Evolutionary conservation across 768 basidiomycete species (phyloP), one percentile per base, ranked within the genome.

Genomic region (Rhodotorula paludigena): DNA sequence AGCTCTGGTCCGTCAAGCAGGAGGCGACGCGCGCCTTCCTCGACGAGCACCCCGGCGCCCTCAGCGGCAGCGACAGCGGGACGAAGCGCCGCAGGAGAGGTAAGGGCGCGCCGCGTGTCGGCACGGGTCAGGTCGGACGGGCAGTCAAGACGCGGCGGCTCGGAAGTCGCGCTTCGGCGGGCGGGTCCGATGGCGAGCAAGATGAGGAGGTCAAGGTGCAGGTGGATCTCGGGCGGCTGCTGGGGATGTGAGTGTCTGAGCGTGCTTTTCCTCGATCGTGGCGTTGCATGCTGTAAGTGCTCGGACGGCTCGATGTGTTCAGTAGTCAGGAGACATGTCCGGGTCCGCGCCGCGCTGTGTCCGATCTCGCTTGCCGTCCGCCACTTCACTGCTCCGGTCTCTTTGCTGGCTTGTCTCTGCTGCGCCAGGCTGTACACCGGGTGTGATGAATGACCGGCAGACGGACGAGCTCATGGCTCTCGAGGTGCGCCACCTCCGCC

Each of bases 401-500:
- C 14, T 16, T 14, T 52, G 2, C 23, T 32, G 38, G 33, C 23
- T 38, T 15, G 33, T 15, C 3, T 9, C 20, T 33, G 21, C 36
- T 35, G 6, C 33, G 8, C n/a, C 10, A 4, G 11, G 1, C 16
- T 4, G 25, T 12, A 20, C 16, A 35, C 5, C 5, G 21, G 1
- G 33, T 21, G 23, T 10, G 7, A 62, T 64, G 57, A 68, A 63
- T 41, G 67, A 68, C 47, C 62, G 67, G 2, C 51, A 63, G 38
- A 12, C 23, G 23, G 67, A 68, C 48, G 67, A 68, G 62, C 57
- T 68, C 2, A 16, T 64, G 4, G 67, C 67, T 10, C 47, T 68
- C 18, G 23, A 62, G 49, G 67, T 60, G 32, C 41, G 67, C n/a
- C 20, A 2, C 20, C 20, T 23, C n/a, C 14, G 2, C 25, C 52